Evolutionary conservation across 2,329 filamentous ascomycete genomes (phyloP), one percentile per base, ranked within the genome.

Genomic region (Fusarium hainanense): DNA sequence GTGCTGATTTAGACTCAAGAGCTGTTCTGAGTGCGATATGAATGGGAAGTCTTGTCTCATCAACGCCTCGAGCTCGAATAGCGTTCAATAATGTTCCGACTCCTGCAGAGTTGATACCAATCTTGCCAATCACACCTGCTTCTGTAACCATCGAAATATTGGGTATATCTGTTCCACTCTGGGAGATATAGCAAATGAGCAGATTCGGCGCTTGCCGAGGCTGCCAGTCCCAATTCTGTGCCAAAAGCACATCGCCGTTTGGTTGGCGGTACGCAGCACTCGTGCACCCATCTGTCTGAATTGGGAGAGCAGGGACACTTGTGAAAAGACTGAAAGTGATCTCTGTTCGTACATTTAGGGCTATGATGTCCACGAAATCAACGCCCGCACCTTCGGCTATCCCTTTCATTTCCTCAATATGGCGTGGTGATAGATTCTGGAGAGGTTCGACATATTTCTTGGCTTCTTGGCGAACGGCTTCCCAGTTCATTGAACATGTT

Each of bases 31-130:
- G 80, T 0, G 86, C 88, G 9, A 91, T 79, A 72, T 91, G 89
- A n/a, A 89, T 85, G 0, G 89, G 89, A 4, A 90, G 70, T 10
- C 82, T 83, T 1, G 46, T 49, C 2, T 37, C 50, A 70, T 88
- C 82, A 49, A 89, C 83, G 2, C 88, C 87, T 4, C 82, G 81
- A 6, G 86, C 87, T 41, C 83, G 82, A 63, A 91, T 88, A 1
- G 89, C 89, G 64, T 91, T 91, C 11, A 91, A 79, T 44, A 85
- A 86, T 1, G 85, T 84, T 0, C 88, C 89, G 0, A 91, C 87
- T 1, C 88, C 87, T 0, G 76, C 73, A 18, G 79, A 80, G 72
- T 92, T 92, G 69, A 91, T 81, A 0, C 89, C 89, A 23, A 91
- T 90, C 76, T 92, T 92, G 16, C 88, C 89, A 34, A 91, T 84